Percentiles rank a stretch among this genome's conserved stretches.
Conservation (phyloP, 2,329 filamentous ascomycete species). For the Penicillium sp. region DNA sequence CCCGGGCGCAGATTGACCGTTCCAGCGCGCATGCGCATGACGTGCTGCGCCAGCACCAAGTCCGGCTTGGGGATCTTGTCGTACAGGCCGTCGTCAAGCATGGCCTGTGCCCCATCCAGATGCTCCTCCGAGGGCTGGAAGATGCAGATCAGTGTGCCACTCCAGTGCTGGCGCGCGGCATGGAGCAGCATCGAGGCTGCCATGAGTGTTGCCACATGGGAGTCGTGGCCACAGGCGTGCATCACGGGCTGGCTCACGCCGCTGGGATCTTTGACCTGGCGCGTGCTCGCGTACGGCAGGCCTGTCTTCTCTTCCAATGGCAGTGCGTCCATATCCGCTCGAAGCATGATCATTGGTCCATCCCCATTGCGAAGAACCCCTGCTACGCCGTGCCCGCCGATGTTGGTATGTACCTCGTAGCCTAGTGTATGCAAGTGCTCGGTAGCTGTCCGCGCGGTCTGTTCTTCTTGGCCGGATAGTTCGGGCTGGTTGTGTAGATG, state of each 20-base stretch:
- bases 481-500: conserved; percentile 56
- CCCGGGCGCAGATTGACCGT: conserved; percentile 35
- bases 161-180: conserved; percentile 48
- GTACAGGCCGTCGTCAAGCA: conserved; percentile 58
- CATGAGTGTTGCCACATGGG: conserved; percentile 60
- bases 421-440: conserved; percentile 38
- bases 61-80: conserved; percentile 55
- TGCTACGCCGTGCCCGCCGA: conserved; percentile 60
- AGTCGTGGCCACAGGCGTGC: conserved; percentile 68
- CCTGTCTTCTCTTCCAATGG: conserved; percentile 57
- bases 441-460: conserved; percentile 50
- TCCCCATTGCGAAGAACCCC: conserved; percentile 56
- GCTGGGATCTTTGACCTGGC: conserved; percentile 43
- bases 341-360: conserved; percentile 56
- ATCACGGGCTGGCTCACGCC: conserved; percentile 57
- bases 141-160: conserved; percentile 57
- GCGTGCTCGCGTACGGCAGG: conserved; percentile 55
- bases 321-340: conserved; percentile 62
- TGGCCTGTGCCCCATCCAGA: conserved; percentile 56
- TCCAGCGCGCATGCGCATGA: conserved; percentile 44
- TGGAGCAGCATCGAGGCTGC: conserved; percentile 54
- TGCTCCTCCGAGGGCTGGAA: conserved; percentile 66
- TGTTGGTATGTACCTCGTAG: conserved; percentile 50
- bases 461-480: conserved; percentile 54
- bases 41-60: conserved; percentile 56